Evolutionary conservation across 2,329 filamentous ascomycete genomes (phyloP).

Genomic region (Cadophora luteo-olivacea): DNA sequence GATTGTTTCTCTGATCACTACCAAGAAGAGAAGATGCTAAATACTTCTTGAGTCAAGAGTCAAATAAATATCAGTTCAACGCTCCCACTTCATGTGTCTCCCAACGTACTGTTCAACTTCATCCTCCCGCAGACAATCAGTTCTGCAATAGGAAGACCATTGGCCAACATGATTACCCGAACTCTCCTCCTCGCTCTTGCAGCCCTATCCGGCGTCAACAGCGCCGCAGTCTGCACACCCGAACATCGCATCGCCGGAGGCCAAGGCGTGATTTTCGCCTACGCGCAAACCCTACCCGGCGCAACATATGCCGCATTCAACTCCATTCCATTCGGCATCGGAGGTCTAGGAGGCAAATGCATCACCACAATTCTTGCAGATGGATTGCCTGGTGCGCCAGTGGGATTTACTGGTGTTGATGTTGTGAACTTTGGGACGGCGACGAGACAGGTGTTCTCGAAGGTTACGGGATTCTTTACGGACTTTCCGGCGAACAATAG

Average conservation of each 20-base stretch:
- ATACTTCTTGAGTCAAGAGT: not conserved
- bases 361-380: constrained; percentile 7
- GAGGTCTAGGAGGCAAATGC: not conserved
- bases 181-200: not conserved
- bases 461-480: not conserved
- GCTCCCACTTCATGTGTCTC: no score
- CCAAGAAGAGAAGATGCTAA: no score
- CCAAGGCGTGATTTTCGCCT: not conserved
- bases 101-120: no score
- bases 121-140: not conserved
- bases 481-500: not conserved
- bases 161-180: not conserved
- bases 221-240: constrained; percentile 5
- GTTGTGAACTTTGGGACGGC: not conserved
- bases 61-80: not conserved
- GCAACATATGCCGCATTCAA: not conserved
- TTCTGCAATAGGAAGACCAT: no score
- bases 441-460: not conserved
- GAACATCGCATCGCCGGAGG: not conserved
- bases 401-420: not conserved
- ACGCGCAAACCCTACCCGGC: not conserved
- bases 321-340: not conserved
- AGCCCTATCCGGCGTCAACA: not conserved
- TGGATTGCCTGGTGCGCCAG: not conserved
- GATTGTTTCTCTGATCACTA: no score